Percentiles rank a stretch among this genome's conserved stretches.
Evolutionary conservation across 257 asterid species (phyloP).

Genomic region (Plantago ovata): DNA sequence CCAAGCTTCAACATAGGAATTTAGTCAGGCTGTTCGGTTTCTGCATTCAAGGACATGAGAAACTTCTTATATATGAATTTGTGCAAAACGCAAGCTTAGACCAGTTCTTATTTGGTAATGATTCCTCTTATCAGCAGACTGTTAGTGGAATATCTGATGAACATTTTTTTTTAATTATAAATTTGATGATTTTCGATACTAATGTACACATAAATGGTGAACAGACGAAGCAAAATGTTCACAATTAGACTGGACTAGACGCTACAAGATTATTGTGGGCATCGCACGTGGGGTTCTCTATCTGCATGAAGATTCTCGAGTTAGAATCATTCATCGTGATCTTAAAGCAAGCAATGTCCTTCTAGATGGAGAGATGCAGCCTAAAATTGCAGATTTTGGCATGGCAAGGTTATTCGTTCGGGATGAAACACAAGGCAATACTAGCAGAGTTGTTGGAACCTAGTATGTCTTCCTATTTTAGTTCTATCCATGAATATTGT

Average conservation of each 20-base stretch:
- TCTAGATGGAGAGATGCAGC: conserved; percentile 11
- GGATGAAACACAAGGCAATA: neutral
- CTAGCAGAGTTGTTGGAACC: conserved; percentile 5
- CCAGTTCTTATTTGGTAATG: conserved; percentile 8
- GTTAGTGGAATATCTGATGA: no score
- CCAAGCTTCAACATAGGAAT: conserved; percentile 8
- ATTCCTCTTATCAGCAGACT: no score
- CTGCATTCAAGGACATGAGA: conserved; percentile 7
- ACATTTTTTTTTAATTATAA: no score
- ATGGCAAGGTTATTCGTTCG: no score
- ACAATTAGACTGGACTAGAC: neutral
- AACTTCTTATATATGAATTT: neutral
- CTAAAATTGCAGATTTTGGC: conserved; percentile 13
- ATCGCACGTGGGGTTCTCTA: conserved; percentile 7
- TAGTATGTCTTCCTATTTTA: neutral
- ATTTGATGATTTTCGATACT: neutral
- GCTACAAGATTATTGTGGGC: conserved; percentile 6
- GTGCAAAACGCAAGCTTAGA: conserved; percentile 8
- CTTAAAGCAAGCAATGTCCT: conserved; percentile 1
- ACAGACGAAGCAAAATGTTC: neutral
- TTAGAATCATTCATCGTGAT: conserved; percentile 11
- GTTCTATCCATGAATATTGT: no score
- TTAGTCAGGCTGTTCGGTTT: conserved; percentile 6
- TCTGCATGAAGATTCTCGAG: conserved; percentile 16
- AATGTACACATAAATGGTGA: neutral